Base-by-base conservation (phyloP, 768 basidiomycete species). In the Boletus insuetus region DNA sequence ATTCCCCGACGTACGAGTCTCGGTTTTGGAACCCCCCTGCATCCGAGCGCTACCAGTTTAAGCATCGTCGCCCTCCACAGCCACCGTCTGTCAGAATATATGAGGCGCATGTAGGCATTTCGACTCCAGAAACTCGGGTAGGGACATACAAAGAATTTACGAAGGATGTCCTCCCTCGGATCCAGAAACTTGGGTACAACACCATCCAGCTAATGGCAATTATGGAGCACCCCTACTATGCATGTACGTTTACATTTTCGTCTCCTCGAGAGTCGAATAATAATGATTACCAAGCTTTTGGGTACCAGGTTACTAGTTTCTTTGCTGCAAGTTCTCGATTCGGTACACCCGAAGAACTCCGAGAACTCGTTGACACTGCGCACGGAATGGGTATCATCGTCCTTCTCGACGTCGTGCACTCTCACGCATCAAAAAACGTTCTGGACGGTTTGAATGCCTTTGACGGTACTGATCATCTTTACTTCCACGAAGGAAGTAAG, bases 201-300 rank as follows among this genome's bases (percentile, higher is more conserved):
- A 84, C 86, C 51, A 98, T 99, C 59, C 97, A 99, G 73, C 80
- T 98, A 63, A 99, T 99, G 97, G 97, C 93, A 16, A 79, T 97
- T 56, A 95, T 97, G 93, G 94, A 97, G 69, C 94, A 98, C 68
- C 91, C 95, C 3, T 98, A 98, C 71, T 98, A 98, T 73, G 94
- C 94, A 58, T 98, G 94, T 94, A 62, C 64, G 89, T 74, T 38
- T 17, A 54, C 42, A 8, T 35, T 46, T 47, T 32, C 22, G 17
- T 39, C 19, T 53, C 20, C 20, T 22, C n/a, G 8, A 49, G 22
- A 14, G 46, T 44, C n/a, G 31, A 40, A 35, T 39, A 37, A 50
- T 35, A 29, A 45, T 44, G 17, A 11, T 32, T 54, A 47, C 51
- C 24, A 62, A 96, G 94, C 96, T 1, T 99, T 99, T 68, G 97